These are phyloP conservation scores for Volvox africanus DNA, from an alignment of 139 green algal species.

Conservation along the genomic window DNA sequence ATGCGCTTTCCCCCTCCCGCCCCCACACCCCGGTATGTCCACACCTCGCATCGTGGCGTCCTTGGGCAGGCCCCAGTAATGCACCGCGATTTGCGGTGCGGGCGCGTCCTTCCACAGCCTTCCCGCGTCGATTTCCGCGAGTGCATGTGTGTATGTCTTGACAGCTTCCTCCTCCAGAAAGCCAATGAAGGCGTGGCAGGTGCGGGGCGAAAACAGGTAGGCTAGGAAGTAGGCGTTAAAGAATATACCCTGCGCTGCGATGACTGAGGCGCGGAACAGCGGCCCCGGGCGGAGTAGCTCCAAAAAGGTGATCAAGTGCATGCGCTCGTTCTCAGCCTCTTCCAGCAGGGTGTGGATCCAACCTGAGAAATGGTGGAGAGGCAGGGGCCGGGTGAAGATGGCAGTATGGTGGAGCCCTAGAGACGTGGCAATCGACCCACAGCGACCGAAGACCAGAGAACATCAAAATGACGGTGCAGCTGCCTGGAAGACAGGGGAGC, in stretches of 20 bases:
- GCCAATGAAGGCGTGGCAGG: conserved; percentile 90
- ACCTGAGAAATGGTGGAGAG: not conserved
- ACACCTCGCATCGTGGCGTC: conserved; percentile 25
- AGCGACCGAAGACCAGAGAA: too few species aligned
- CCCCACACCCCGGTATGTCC: conserved; percentile 52
- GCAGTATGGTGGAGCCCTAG: too few species aligned
- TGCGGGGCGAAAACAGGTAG: conserved; percentile 86
- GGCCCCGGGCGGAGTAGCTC: conserved; percentile 80
- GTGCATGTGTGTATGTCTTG: conserved; percentile 89
- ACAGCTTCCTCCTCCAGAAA: conserved; percentile 98
- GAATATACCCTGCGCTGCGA: conserved; percentile 85
- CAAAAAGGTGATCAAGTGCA: conserved; percentile 97
- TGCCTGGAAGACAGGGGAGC: too few species aligned
- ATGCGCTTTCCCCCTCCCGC: not conserved
- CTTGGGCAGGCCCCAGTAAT: conserved; percentile 39
- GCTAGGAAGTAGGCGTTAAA: conserved; percentile 89
- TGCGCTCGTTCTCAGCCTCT: conserved; percentile 97
- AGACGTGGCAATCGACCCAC: too few species aligned
- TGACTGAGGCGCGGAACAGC: conserved; percentile 85
- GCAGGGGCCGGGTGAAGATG: too few species aligned
- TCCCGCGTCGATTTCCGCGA: conserved; percentile 81
- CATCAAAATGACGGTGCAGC: too few species aligned
- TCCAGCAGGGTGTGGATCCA: conserved; percentile 97
- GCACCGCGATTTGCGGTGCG: conserved; percentile 77
- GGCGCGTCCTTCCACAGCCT: conserved; percentile 74